Evolutionary conservation across 164 flowering plant genomes (phyloP).

Genomic region (Tinospora cordifolia): DNA sequence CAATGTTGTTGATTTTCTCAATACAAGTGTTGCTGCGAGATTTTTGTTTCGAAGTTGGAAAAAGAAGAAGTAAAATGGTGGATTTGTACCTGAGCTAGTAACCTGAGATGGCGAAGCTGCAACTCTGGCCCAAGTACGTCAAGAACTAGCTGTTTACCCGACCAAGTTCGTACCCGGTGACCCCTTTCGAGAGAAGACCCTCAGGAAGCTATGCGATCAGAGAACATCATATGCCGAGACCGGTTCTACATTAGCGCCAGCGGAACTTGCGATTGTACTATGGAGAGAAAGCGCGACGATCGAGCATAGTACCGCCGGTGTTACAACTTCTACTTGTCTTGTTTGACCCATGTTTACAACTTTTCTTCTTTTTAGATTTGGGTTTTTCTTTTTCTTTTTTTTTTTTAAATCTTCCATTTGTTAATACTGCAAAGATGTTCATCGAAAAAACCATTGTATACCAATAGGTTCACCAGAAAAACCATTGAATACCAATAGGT

Average conservation of each 20-base stretch:
- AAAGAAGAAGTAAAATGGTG: too few species aligned
- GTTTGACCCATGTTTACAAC: not conserved
- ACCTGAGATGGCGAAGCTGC: constrained; percentile 44
- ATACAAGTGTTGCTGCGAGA: too few species aligned
- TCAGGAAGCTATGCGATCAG: constrained; percentile 38
- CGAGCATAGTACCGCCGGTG: not conserved
- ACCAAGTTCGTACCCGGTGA: constrained; percentile 41
- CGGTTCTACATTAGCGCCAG: not conserved
- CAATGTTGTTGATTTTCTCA: too few species aligned
- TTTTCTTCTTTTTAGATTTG: too few species aligned
- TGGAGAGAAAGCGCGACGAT: not conserved
- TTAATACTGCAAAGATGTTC: too few species aligned
- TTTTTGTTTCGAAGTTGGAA: too few species aligned
- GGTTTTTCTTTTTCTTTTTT: too few species aligned
- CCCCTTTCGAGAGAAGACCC: constrained; percentile 59
- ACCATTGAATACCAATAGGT: too few species aligned
- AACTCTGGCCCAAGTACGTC: constrained; percentile 31
- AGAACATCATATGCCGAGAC: constrained; percentile 33
- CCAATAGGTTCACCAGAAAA: too few species aligned
- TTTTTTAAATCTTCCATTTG: too few species aligned
- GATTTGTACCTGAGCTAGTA: constrained; percentile 42
- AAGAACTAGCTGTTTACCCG: constrained; percentile 43
- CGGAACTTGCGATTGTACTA: not conserved
- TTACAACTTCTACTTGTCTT: not conserved
- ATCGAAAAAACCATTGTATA: too few species aligned